phyloP scores from a whole-genome alignment of 2,329 filamentous ascomycete genomes.

The Aspergillus neotritici region DNA sequence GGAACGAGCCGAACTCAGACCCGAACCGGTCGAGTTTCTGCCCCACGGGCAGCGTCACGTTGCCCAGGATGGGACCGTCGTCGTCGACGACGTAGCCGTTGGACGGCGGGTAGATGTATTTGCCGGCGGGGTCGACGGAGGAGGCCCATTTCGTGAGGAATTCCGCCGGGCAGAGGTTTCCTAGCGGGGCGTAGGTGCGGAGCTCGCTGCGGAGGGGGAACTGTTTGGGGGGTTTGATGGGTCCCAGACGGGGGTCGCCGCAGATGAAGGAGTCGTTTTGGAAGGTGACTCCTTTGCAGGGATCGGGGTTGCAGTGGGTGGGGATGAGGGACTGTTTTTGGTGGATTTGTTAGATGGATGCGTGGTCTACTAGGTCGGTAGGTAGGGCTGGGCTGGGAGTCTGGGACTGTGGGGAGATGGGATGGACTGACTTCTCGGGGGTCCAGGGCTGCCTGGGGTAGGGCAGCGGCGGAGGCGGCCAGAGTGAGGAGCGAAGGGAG shows the following conservation, averaged over 20 bases:
- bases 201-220: conserved; percentile 29
- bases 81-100: conserved; percentile 41
- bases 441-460: too few species aligned
- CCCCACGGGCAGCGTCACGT: conserved; percentile 37
- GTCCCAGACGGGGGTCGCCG: conserved; percentile 37
- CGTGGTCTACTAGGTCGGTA: too few species aligned
- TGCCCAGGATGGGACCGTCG: conserved; percentile 37
- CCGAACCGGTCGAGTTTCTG: conserved; percentile 48
- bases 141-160: conserved; percentile 28
- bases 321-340: too few species aligned
- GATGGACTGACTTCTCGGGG: too few species aligned
- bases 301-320: conserved; percentile 15
- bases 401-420: too few species aligned
- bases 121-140: conserved; percentile 1
- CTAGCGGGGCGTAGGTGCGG: conserved; percentile 37
- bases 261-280: conserved; percentile 30
- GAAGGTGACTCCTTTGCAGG: conserved; percentile 30
- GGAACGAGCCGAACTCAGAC: conserved; percentile 40
- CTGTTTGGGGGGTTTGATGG: conserved; percentile 27
- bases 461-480: too few species aligned
- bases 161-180: conserved; percentile 36
- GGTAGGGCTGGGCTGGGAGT: too few species aligned
- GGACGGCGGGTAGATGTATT: conserved; percentile 37
- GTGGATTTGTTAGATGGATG: too few species aligned
- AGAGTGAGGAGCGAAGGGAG: too few species aligned